Evolutionary conservation across 257 asterid species (phyloP), one percentile per base, ranked within the genome.

Genomic region (Solanum rostratum): DNA sequence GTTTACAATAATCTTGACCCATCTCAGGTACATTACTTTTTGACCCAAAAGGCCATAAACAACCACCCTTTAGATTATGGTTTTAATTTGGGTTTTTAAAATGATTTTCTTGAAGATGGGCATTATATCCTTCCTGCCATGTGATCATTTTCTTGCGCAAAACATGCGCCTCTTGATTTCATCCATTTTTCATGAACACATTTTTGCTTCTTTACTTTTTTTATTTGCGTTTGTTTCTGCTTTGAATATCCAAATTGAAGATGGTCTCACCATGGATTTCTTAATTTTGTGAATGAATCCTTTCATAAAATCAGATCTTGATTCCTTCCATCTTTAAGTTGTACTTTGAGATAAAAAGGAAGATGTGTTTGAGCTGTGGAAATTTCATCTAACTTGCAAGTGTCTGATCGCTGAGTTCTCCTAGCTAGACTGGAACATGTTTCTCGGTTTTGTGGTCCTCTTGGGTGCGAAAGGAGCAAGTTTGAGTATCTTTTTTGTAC

Each of bases 1-100:
- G 81, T 74, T 76, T 82, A 63, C 79, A 82, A 82, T 18, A 62
- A 1, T 65, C 89, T 91, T 1, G 97, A 93, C 66, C 90, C 92
- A 49, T 89, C 92, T 60, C 98, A 91, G 90, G 89, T 86, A 1
- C 92, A 91, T 69, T 91, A 88, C 66, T 93, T 90, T 52, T 81
- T 91, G 10, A 91, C 88, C 91, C 92, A 4, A 91, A 88, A 82
- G 68, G 86, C 20, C 78, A 45, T 68, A 15, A 86, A 60, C 79
- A 85, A 82, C 88, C 7, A 11, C 78, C 88, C 93, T 19, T 62
- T 91, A 24, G 92, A 83, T 6, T 55, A 49, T 19, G 68, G 81
- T 52, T 92, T 91, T 78, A 92, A 90, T 91, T 80, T 93, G 88
- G 93, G 94, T 33, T 91, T 88, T 82, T 94, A 89, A 30, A 83